Percentiles rank a stretch among this genome's conserved stretches.
phyloP scores from a whole-genome alignment of 768 basidiomycete genomes.

The Termitomyces titanicus region DNA sequence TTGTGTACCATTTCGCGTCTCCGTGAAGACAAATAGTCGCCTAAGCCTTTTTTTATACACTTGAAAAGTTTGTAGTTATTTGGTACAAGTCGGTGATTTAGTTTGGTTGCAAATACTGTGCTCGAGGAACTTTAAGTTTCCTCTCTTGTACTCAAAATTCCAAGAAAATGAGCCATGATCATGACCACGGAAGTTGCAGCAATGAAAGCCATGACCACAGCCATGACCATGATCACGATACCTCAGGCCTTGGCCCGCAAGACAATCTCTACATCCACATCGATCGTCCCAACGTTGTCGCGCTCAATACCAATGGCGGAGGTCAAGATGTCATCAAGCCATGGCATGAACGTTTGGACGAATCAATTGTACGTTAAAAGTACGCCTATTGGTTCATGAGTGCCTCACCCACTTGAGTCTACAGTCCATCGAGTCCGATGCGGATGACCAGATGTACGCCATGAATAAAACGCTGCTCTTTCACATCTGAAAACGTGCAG shows the following conservation, averaged over 20 bases:
- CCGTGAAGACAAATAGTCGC: too few relatives aligned
- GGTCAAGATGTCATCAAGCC: slow-evolving; percentile 75
- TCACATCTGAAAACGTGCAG: slow-evolving; percentile 30
- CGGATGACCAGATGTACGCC: slow-evolving; percentile 82
- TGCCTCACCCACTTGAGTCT: not conserved
- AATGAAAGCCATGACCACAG: slow-evolving; percentile 54
- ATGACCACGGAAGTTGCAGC: slow-evolving; percentile 48
- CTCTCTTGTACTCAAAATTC: not conserved
- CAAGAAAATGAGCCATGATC: slow-evolving; percentile 49
- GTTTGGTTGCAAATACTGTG: too few relatives aligned
- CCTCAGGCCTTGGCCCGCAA: slow-evolving; percentile 51
- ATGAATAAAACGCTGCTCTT: not conserved
- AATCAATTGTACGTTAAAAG: slow-evolving; percentile 51
- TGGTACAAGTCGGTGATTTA: not conserved
- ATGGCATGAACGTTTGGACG: slow-evolving; percentile 76
- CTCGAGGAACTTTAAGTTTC: too few relatives aligned
- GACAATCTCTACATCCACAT: slow-evolving; percentile 76
- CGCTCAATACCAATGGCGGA: slow-evolving; percentile 59
- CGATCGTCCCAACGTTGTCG: slow-evolving; percentile 76
- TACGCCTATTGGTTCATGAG: not conserved
- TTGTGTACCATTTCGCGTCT: too few relatives aligned
- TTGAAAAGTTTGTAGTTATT: slow-evolving; percentile 8
- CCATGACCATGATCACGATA: slow-evolving; percentile 54
- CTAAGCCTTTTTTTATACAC: not conserved
- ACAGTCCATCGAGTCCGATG: slow-evolving; percentile 84